These are phyloP conservation scores for Prasinococcaceae sp. DNA, from an alignment of 139 green algal species.

Conservation along the genomic window DNA sequence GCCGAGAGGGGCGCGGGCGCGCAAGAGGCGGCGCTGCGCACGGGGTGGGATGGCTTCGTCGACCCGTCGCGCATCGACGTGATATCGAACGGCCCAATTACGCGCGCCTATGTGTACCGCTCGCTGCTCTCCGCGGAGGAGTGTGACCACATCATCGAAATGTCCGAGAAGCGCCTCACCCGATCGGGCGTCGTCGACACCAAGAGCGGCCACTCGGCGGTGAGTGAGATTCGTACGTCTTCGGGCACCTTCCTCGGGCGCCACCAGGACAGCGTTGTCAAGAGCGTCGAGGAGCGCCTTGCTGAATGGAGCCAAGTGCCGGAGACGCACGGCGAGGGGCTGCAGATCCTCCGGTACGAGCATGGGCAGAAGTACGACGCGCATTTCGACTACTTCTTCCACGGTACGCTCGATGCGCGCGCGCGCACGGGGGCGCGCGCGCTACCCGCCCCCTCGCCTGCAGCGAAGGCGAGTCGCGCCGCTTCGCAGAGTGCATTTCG, in stretches of 20 bases:
- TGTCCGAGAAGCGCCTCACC: neutral
- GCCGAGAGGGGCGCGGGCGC: no score
- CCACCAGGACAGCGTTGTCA: neutral
- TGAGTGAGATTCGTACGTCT: constrained; percentile 22
- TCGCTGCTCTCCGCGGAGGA: constrained; percentile 24
- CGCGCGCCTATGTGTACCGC: constrained; percentile 21
- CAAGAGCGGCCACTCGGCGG: constrained; percentile 17
- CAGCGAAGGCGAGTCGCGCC: no score
- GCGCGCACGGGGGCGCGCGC: neutral
- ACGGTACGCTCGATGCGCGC: no score
- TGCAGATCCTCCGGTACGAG: constrained; percentile 26
- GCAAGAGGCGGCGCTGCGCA: no score
- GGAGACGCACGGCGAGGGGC: neutral
- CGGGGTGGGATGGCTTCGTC: constrained; percentile 1
- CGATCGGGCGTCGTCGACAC: constrained; percentile 27
- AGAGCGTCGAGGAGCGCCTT: neutral
- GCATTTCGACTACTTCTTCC: constrained; percentile 21
- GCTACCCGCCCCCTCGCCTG: no score
- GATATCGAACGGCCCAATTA: neutral
- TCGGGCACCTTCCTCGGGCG: constrained; percentile 26
- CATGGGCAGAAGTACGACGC: constrained; percentile 20
- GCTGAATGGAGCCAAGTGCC: neutral
- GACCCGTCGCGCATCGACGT: constrained; percentile 2
- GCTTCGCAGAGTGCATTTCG: no score
- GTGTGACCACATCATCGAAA: constrained; percentile 21